Base-by-base conservation (phyloP, 805 yeast genomes). In the Naumovozyma baii region DNA sequence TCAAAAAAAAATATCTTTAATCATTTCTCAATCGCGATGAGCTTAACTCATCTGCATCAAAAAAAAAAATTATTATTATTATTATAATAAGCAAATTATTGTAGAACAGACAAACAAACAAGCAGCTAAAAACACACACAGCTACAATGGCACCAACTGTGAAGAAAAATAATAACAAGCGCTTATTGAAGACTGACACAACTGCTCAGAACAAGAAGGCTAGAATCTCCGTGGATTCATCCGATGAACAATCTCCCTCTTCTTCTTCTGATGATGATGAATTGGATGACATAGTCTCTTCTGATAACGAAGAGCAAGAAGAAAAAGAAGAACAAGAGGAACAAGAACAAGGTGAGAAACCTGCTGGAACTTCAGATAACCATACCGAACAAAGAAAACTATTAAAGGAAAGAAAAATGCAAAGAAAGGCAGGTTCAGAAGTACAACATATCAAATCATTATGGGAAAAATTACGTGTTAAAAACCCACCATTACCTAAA, bases 391-490 rank as follows among this genome's bases (percentile, higher is more conserved):
- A 90, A 64, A 80, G 80, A 60, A 78, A 78, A 52, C 57, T 80
- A 30, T 69, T 82, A 30, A 75, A 76, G 42, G 96, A 88, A 58
- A 78, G 98, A 64, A 90, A 88, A 62, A 67, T 85, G 48, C 77
- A 79, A 57, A 78, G 95, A 67, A 84, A 82, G 57, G 74, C 92
- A n/a, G 97, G 96, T 52, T 65, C 66, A 29, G 84, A 82, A 62
- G 87, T 90, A 37, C 86, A 84, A 61, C 74, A 76, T 49, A 86
- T 90, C 63, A 90, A 90, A 62, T 69, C 73, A 25, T 59, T 90
- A 33, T 90, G 98, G 98, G 97, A 88, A 68, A 78, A 75, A 60
- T 69, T 90, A 53, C 76, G 97, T 63, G 90, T 83, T 26, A 84
- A 83, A 52, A 78, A 74, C 42, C 94, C 94, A 32, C 79, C 88